Evolutionary conservation across 768 basidiomycete species (phyloP).

Genomic region (Tephrocybe sp.): DNA sequence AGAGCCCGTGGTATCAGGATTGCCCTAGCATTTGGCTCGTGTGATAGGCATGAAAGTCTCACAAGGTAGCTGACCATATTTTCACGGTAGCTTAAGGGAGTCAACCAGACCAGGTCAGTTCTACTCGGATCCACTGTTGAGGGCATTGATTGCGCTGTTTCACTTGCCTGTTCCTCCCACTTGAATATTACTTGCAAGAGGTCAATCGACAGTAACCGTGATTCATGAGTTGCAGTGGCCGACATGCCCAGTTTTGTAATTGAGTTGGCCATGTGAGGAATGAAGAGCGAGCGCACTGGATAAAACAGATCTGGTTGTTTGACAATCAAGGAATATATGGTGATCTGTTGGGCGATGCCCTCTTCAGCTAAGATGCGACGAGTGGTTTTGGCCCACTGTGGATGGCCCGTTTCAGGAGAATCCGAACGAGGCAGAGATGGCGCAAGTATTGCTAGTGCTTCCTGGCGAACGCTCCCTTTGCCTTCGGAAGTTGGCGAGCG

Average conservation of each 20-base stretch:
- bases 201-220: constrained; percentile 85
- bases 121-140: constrained; percentile 18
- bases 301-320: constrained; percentile 91
- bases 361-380: constrained; percentile 88
- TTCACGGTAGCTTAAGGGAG: constrained; percentile 79
- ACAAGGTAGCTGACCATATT: constrained; percentile 94
- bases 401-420: constrained; percentile 54
- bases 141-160: constrained; percentile 18
- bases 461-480: constrained; percentile 72
- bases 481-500: constrained; percentile 73
- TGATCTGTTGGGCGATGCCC: constrained; percentile 64
- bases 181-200: constrained; percentile 88
- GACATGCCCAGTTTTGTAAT: constrained; percentile 86
- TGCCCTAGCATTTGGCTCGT: constrained; percentile 47
- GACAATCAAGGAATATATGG: constrained; percentile 90
- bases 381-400: constrained; percentile 84
- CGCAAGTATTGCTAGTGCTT: constrained; percentile 82
- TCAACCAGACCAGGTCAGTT: constrained; percentile 53
- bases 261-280: constrained; percentile 90
- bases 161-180: constrained; percentile 79
- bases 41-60: constrained; percentile 74
- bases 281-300: constrained; percentile 87
- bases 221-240: constrained; percentile 66
- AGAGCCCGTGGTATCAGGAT: constrained; percentile 62
- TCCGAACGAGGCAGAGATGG: constrained; percentile 72